A percentile compares a stretch with the other conserved stretches of the same genome.
These are phyloP conservation scores for Tolypocladium nubicola DNA, from an alignment of 2,329 filamentous ascomycete genomes.

Conservation along the genomic window DNA sequence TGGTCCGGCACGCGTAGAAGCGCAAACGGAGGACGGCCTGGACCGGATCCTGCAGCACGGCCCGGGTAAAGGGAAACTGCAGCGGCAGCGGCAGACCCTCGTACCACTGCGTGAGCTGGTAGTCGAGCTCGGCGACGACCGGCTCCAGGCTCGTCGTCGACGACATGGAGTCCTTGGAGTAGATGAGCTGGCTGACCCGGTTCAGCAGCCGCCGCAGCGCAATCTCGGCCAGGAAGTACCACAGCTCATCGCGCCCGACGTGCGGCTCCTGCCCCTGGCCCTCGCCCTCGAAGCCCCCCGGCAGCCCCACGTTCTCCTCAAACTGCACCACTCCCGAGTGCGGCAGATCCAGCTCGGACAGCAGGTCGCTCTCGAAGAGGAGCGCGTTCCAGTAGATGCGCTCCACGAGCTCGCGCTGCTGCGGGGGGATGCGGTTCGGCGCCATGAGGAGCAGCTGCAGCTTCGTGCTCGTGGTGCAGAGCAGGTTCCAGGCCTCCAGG, in stretches of 20 bases:
- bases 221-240: constrained; percentile 81
- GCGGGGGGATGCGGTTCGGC: constrained; percentile 57
- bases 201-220: constrained; percentile 68
- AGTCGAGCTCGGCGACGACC: constrained; percentile 70
- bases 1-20: constrained; percentile 78
- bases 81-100: constrained; percentile 64
- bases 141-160: constrained; percentile 66
- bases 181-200: constrained; percentile 69
- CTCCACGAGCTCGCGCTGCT: constrained; percentile 63
- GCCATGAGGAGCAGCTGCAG: constrained; percentile 68
- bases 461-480: constrained; percentile 74
- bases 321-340: constrained; percentile 77
- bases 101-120: constrained; percentile 77
- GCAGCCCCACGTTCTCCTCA: constrained; percentile 69
- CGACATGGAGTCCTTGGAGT: constrained; percentile 61
- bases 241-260: constrained; percentile 65
- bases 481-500: constrained; percentile 71
- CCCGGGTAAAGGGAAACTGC: constrained; percentile 64
- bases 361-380: constrained; percentile 69
- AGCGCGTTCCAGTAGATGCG: constrained; percentile 78
- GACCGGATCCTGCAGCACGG: constrained; percentile 58
- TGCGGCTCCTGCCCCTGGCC: constrained; percentile 37
- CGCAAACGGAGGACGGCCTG: constrained; percentile 70
- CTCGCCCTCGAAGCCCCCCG: constrained; percentile 67
- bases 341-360: constrained; percentile 70